phyloP scores from a whole-genome alignment of 2,329 filamentous ascomycete genomes.

The Hortaea sp. region DNA sequence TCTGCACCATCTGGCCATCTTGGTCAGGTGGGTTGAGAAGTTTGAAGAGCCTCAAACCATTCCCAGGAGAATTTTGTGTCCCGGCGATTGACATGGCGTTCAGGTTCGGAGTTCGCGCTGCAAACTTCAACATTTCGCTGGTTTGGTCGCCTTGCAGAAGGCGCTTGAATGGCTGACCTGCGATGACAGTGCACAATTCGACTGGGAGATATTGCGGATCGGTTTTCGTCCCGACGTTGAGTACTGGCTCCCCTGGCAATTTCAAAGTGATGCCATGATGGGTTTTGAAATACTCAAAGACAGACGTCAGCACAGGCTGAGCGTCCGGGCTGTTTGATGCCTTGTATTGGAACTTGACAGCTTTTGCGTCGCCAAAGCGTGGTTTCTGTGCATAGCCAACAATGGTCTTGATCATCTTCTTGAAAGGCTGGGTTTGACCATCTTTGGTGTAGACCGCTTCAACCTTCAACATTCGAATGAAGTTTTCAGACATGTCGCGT shows the following conservation, averaged over 20 bases:
- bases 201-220: slow-evolving; percentile 56
- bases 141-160: slow-evolving; percentile 55
- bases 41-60: slow-evolving; percentile 48
- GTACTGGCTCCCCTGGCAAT: slow-evolving; percentile 41
- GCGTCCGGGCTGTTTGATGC: slow-evolving; percentile 11
- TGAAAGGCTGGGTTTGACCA: slow-evolving; percentile 11
- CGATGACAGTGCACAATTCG: slow-evolving; percentile 53
- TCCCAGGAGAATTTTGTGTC: slow-evolving; percentile 24
- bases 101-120: slow-evolving; percentile 53
- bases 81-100: slow-evolving; percentile 57
- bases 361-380: slow-evolving; percentile 29
- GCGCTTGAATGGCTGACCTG: slow-evolving; percentile 53
- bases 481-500: slow-evolving; percentile 13
- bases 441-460: slow-evolving; percentile 17
- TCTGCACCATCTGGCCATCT: slow-evolving; percentile 5
- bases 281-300: slow-evolving; percentile 42
- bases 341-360: slow-evolving; percentile 40
- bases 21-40: slow-evolving; percentile 25
- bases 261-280: slow-evolving; percentile 31
- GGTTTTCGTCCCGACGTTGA: slow-evolving; percentile 53
- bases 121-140: slow-evolving; percentile 59
- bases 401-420: slow-evolving; percentile 35
- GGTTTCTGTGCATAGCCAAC: slow-evolving; percentile 32
- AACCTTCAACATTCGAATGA: slow-evolving; percentile 22
- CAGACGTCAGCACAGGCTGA: slow-evolving; percentile 34